phyloP scores from a whole-genome alignment of 2,329 filamentous ascomycete species.

The Tolypocladium tropicale region DNA sequence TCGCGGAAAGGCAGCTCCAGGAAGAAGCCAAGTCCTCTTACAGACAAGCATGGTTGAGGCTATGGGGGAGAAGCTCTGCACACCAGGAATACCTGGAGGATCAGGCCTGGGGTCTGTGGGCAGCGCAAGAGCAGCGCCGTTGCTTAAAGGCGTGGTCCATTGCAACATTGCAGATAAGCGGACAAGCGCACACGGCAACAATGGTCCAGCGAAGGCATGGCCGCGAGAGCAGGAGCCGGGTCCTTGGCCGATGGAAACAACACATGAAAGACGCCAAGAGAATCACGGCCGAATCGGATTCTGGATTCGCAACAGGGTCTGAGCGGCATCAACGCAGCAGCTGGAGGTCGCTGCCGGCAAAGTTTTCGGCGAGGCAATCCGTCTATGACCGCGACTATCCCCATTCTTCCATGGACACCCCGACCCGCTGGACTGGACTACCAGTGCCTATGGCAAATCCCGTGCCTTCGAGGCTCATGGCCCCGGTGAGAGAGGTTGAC shows the following conservation, averaged over 20 bases:
- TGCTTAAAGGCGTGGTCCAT: conserved; percentile 26
- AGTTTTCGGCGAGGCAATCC: conserved; percentile 12
- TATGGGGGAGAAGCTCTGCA: conserved; percentile 11
- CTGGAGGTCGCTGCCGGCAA: conserved; percentile 14
- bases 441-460: conserved; percentile 24
- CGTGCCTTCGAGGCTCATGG: conserved; percentile 16
- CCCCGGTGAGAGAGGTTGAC: conserved; percentile 19
- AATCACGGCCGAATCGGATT: conserved; percentile 1
- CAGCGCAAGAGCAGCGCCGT: conserved; percentile 19
- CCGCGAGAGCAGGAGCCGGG: conserved; percentile 18
- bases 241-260: conserved; percentile 21
- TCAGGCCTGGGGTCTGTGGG: conserved; percentile 21
- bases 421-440: conserved; percentile 35
- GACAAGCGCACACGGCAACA: conserved; percentile 25
- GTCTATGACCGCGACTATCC: conserved; percentile 10
- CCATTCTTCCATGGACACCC: conserved; percentile 24
- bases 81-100: conserved; percentile 13
- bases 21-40: conserved; percentile 11
- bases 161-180: conserved; percentile 23
- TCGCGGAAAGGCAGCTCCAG: conserved; percentile 8
- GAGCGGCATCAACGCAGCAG: conserved; percentile 11
- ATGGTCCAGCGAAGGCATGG: conserved; percentile 21
- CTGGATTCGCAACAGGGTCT: conserved; percentile 1
- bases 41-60: conserved; percentile 9
- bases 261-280: conserved; percentile 7